Evolutionary conservation across 2,329 filamentous ascomycete genomes (phyloP), one percentile per base, ranked within the genome.

Genomic region (Aspergillus eucalypticola): DNA sequence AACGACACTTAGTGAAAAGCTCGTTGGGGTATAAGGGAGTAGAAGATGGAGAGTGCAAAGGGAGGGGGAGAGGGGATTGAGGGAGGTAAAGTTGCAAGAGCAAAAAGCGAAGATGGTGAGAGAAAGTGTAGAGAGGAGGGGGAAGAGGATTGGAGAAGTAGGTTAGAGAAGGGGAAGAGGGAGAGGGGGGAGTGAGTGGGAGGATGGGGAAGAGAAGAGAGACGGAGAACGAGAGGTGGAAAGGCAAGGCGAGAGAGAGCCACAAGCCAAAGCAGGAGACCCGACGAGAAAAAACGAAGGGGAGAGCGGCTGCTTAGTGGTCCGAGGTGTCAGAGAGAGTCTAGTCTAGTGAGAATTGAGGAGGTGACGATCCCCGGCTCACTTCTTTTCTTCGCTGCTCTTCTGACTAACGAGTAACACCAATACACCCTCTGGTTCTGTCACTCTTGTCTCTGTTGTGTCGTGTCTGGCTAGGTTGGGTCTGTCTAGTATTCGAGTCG

Each of bases 1-100:
- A 79, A 81, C 79, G 78, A 81, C 74, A 78, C 79, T 81, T 81
- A 81, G 78, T 80, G 76, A 81, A 81, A 81, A 81, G 79, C 78
- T 81, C 79, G 79, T 78, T 76, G 65, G 32, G 63, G 60, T 64
- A 66, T 64, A 60, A 64, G 62, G 65, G 60, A 63, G 56, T 35
- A 59, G 50, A 51, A 50, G 54, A 58, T 55, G 58, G 63, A 58
- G 58, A 60, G 58, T 60, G 50, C 50, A 59, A 62, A 60, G 62
- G 59, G 62, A 60, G 62, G 54, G 62, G 56, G 51, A 57, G 58
- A 64, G 54, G 49, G 35, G 48, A 60, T 56, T 63, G 64, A 61
- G 58, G 54, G 60, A 58, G 59, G 57, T 56, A 51, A 55, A 60
- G 54, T 56, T 53, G 25, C 46, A 64, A 50, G 49, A 53, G 51